These are phyloP conservation scores for Globisporangium echinulatum DNA, from an alignment of 352 stramenopile species.

Conservation along the genomic window DNA sequence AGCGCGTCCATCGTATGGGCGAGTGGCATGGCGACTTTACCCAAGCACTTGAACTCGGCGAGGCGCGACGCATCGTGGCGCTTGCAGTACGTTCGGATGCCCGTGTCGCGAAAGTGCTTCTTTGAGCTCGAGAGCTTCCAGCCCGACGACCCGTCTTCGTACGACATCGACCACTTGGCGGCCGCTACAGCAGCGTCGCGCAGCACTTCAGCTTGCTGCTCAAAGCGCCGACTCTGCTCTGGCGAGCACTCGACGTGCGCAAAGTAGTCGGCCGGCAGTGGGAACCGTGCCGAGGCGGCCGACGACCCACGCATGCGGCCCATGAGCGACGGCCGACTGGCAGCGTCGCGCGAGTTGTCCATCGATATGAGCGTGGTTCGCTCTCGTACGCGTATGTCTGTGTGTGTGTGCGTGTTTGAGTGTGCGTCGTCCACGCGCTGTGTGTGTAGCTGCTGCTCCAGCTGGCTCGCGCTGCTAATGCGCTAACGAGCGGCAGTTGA, in stretches of 20 bases:
- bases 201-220: constrained; percentile 29
- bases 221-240: constrained; percentile 33
- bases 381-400: neutral
- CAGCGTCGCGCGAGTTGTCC: constrained; percentile 25
- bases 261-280: constrained; percentile 43
- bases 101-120: constrained; percentile 57
- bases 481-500: too few species aligned
- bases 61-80: constrained; percentile 25
- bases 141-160: constrained; percentile 45
- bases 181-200: constrained; percentile 25
- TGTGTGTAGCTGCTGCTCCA: neutral
- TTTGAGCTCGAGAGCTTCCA: constrained; percentile 71
- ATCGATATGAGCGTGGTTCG: constrained; percentile 8
- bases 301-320: constrained; percentile 20
- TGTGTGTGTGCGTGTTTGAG: neutral
- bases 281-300: constrained; percentile 22
- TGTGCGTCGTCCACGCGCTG: constrained; percentile 1
- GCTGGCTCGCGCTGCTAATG: too few species aligned
- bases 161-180: constrained; percentile 54
- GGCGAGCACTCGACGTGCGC: constrained; percentile 23
- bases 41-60: constrained; percentile 64
- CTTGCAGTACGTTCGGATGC: constrained; percentile 53
- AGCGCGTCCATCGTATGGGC: constrained; percentile 38
- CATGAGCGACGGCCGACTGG: constrained; percentile 29
- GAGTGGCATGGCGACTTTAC: constrained; percentile 42